A percentile compares a stretch with the other conserved stretches of the same genome.
phyloP scores from a whole-genome alignment of 75 land plant species.

The Sequoiadendron giganteum region DNA sequence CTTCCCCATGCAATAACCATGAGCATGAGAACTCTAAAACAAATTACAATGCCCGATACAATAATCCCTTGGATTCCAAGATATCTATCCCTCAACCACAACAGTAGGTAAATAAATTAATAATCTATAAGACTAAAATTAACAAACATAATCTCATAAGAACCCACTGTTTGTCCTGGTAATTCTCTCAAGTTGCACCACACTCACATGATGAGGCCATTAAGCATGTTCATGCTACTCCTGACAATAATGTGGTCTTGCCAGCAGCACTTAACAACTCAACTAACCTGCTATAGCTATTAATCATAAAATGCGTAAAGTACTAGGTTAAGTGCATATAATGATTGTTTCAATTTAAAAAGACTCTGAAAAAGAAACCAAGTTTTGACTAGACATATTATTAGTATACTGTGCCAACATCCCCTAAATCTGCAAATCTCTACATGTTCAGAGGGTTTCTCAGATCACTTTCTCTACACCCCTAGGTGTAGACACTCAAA shows the following conservation, averaged over 20 bases:
- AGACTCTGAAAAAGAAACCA: too few species aligned
- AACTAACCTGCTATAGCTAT: neutral
- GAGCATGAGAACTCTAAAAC: neutral
- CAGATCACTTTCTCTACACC: neutral
- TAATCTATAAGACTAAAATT: too few species aligned
- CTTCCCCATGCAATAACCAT: neutral
- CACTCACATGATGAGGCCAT: neutral
- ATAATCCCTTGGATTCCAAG: neutral
- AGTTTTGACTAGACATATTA: too few species aligned
- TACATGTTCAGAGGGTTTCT: neutral
- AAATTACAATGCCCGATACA: neutral
- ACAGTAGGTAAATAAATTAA: neutral
- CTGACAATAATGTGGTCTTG: neutral
- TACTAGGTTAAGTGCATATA: neutral
- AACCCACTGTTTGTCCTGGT: neutral
- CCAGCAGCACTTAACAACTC: neutral
- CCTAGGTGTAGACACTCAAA: too few species aligned
- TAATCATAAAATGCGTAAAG: neutral
- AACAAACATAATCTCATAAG: neutral
- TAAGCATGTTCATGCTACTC: neutral
- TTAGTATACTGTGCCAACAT: too few species aligned
- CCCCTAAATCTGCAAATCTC: too few species aligned
- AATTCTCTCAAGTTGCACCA: neutral
- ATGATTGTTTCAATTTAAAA: too few species aligned
- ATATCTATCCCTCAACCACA: neutral